Evolutionary conservation across 2,329 filamentous ascomycete species (phyloP).

Genomic region (Stachybotrys chlorohalonatus): DNA sequence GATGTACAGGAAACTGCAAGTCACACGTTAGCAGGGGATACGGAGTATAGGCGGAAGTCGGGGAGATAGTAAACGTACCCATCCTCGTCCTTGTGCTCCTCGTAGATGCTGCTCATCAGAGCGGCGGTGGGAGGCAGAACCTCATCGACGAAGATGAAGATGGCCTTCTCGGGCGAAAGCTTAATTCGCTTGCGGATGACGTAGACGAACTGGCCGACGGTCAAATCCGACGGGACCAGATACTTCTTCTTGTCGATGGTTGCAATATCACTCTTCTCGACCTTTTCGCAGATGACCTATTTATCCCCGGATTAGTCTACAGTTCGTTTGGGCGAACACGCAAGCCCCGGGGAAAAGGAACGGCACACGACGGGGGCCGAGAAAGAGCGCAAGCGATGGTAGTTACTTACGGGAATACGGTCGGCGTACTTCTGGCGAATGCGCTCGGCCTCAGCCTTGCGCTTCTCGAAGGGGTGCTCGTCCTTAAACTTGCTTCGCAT

Average conservation of each 20-base stretch:
- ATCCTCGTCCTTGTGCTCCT: slow-evolving; percentile 90
- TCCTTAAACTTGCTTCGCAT: slow-evolving; percentile 99
- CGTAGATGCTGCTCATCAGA: slow-evolving; percentile 98
- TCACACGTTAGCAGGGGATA: slow-evolving; percentile 7
- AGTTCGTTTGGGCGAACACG: background rate
- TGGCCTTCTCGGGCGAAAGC: slow-evolving; percentile 98
- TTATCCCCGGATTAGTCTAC: background rate
- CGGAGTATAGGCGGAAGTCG: background rate
- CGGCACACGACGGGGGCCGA: slow-evolving; percentile 3
- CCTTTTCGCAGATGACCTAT: slow-evolving; percentile 98
- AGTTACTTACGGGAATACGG: slow-evolving; percentile 79
- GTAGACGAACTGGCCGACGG: slow-evolving; percentile 98
- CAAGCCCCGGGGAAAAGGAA: background rate
- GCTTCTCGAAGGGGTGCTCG: slow-evolving; percentile 99
- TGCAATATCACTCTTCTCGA: slow-evolving; percentile 97
- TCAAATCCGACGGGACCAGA: slow-evolving; percentile 92
- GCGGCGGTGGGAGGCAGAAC: slow-evolving; percentile 93
- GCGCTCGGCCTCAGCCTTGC: slow-evolving; percentile 98
- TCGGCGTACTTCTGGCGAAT: slow-evolving; percentile 99
- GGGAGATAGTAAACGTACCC: slow-evolving; percentile 35
- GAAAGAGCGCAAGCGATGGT: background rate
- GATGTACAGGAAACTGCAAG: slow-evolving; percentile 83
- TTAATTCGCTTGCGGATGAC: slow-evolving; percentile 99
- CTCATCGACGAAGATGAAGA: slow-evolving; percentile 99
- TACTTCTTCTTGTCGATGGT: slow-evolving; percentile 99